These are phyloP conservation scores for Eutrema salsugineum DNA, from an alignment of 441 rosid species.

Conservation along the genomic window DNA sequence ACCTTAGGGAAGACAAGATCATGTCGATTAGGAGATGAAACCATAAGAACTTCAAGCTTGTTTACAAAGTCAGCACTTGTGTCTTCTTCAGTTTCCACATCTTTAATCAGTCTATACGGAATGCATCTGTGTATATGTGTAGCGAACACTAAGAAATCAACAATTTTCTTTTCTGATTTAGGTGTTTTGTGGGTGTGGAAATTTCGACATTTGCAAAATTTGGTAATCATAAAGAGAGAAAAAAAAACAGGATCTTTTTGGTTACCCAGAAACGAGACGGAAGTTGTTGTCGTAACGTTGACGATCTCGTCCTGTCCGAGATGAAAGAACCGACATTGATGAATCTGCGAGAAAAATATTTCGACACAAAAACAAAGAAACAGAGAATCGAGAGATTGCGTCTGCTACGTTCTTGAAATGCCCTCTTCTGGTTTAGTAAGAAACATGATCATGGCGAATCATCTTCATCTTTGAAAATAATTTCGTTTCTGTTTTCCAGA, in stretches of 20 bases:
- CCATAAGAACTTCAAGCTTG: slow-evolving; percentile 56
- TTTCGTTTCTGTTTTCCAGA: neutral
- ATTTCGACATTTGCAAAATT: neutral
- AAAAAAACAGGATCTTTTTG: neutral
- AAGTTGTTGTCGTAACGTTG: slow-evolving; percentile 76
- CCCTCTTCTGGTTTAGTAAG: slow-evolving; percentile 10
- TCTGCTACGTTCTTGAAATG: slow-evolving; percentile 9
- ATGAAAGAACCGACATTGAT: slow-evolving; percentile 45
- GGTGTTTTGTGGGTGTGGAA: neutral
- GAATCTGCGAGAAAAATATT: slow-evolving; percentile 8
- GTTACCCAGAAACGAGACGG: slow-evolving; percentile 82
- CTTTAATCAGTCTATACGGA: slow-evolving; percentile 51
- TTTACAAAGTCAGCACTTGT: slow-evolving; percentile 28
- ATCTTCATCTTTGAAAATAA: neutral
- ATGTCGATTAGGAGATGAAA: slow-evolving; percentile 63
- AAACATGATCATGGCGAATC: slow-evolving; percentile 6
- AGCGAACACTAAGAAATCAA: neutral
- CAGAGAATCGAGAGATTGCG: neutral
- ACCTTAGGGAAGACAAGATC: slow-evolving; percentile 89
- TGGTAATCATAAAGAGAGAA: neutral
- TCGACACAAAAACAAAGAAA: neutral
- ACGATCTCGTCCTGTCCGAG: slow-evolving; percentile 64
- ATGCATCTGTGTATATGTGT: slow-evolving; percentile 44
- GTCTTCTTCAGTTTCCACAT: slow-evolving; percentile 20
- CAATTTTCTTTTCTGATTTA: neutral